Conservation (phyloP, 2,329 filamentous ascomycete genomes). For the Raffaelea ambrosiae region DNA sequence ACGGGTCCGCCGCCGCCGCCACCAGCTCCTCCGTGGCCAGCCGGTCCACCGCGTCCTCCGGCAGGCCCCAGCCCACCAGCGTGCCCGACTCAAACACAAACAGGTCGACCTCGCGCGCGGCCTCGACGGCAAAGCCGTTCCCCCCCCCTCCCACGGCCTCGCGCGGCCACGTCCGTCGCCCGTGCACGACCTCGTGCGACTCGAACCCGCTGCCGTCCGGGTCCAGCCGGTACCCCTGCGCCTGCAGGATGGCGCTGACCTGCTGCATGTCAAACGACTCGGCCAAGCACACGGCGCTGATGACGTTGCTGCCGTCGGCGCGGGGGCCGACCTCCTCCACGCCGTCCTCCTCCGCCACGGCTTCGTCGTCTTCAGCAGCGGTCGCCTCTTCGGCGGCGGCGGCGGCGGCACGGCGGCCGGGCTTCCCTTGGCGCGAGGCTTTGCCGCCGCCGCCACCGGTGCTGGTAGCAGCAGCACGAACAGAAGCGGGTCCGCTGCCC, state of each 20-base stretch:
- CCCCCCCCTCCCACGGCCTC: neutral
- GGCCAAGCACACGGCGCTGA: constrained; percentile 54
- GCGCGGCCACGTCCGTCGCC: constrained; percentile 31
- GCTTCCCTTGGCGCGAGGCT: no score
- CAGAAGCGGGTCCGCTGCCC: no score
- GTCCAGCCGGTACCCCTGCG: constrained; percentile 53
- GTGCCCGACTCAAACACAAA: constrained; percentile 96
- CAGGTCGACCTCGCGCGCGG: constrained; percentile 62
- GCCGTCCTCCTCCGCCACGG: no score
- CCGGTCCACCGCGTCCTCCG: constrained; percentile 61
- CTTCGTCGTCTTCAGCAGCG: neutral
- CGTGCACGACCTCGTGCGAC: constrained; percentile 54
- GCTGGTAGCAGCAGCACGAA: neutral
- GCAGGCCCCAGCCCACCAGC: constrained; percentile 84
- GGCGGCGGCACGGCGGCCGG: constrained; percentile 23
- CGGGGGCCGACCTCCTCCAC: constrained; percentile 3
- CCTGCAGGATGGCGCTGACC: constrained; percentile 48
- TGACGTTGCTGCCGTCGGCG: constrained; percentile 30
- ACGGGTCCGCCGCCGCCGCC: constrained; percentile 66
- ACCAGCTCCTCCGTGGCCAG: constrained; percentile 65
- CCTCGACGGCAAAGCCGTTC: neutral
- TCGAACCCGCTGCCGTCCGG: constrained; percentile 55
- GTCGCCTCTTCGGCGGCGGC: constrained; percentile 26
- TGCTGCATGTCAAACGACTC: constrained; percentile 56
- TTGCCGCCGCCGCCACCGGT: neutral